Conservation (phyloP, 2,329 filamentous ascomycete genomes). For the Pseudocercospora musae region DNA sequence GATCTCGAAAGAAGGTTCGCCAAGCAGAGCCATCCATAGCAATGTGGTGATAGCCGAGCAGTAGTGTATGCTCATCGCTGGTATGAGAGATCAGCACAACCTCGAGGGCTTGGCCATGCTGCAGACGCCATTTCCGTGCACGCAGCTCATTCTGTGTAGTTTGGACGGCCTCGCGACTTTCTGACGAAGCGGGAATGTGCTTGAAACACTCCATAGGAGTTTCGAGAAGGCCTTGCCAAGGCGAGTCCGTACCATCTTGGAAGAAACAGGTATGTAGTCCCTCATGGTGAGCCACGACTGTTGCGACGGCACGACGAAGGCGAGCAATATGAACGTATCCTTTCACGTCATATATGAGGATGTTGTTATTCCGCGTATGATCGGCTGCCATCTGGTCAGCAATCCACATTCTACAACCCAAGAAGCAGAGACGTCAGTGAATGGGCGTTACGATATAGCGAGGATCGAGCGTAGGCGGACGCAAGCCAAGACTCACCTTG, state of each 20-base stretch:
- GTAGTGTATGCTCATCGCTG: slow-evolving; percentile 14
- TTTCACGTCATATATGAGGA: slow-evolving; percentile 14
- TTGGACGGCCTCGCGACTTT: neutral
- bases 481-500: slow-evolving; percentile 19
- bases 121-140: slow-evolving; percentile 13
- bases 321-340: slow-evolving; percentile 15
- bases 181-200: slow-evolving; percentile 3
- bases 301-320: slow-evolving; percentile 14
- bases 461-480: neutral
- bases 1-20: slow-evolving; percentile 27
- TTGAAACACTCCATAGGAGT: slow-evolving; percentile 13
- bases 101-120: slow-evolving; percentile 25
- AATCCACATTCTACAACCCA: slow-evolving; percentile 15
- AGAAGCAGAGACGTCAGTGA: slow-evolving; percentile 6
- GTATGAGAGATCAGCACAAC: slow-evolving; percentile 21
- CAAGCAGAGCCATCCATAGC: slow-evolving; percentile 34
- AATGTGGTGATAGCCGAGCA: slow-evolving; percentile 38
- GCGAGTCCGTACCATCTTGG: slow-evolving; percentile 15
- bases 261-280: slow-evolving; percentile 20
- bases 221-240: slow-evolving; percentile 17
- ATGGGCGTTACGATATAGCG: neutral
- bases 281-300: slow-evolving; percentile 15
- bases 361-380: slow-evolving; percentile 17
- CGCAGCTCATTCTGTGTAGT: slow-evolving; percentile 5
- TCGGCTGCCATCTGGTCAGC: slow-evolving; percentile 17